phyloP scores from a whole-genome alignment of 139 green algal species.

The Eudorina sp. region DNA sequence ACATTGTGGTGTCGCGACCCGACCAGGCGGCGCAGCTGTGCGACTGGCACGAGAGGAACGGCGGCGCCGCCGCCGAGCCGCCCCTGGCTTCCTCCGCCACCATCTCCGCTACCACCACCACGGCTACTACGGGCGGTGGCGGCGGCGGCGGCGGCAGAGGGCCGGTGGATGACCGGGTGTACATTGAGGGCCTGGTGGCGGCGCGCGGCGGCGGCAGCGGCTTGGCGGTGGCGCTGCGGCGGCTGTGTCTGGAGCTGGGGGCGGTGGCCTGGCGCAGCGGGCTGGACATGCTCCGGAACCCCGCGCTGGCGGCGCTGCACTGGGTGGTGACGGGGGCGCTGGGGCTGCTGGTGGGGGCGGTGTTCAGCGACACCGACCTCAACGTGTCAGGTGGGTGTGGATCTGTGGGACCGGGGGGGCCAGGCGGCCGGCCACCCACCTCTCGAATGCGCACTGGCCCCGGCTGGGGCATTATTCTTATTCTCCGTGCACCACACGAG shows the following conservation, averaged over 20 bases:
- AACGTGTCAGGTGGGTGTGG: slow-evolving; percentile 40
- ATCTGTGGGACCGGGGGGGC: too few species aligned
- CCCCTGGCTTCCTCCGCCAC: background rate
- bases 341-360: slow-evolving; percentile 68
- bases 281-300: slow-evolving; percentile 81
- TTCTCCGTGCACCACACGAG: too few species aligned
- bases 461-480: too few species aligned
- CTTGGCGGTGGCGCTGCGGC: background rate
- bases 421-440: too few species aligned
- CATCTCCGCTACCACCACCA: too few species aligned
- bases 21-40: background rate
- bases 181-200: background rate
- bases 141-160: background rate
- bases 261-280: slow-evolving; percentile 79
- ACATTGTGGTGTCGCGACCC: slow-evolving; percentile 16
- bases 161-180: background rate
- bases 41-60: background rate
- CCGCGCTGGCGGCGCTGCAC: slow-evolving; percentile 77
- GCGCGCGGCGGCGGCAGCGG: background rate
- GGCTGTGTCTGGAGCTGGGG: slow-evolving; percentile 65
- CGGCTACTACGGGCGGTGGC: background rate
- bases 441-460: too few species aligned
- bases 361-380: slow-evolving; percentile 74
- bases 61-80: background rate
- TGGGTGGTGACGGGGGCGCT: slow-evolving; percentile 65